Percentiles rank a stretch among this genome's conserved stretches.
phyloP scores from a whole-genome alignment of 352 stramenopile genomes.

The Globisporangium nagaii region DNA sequence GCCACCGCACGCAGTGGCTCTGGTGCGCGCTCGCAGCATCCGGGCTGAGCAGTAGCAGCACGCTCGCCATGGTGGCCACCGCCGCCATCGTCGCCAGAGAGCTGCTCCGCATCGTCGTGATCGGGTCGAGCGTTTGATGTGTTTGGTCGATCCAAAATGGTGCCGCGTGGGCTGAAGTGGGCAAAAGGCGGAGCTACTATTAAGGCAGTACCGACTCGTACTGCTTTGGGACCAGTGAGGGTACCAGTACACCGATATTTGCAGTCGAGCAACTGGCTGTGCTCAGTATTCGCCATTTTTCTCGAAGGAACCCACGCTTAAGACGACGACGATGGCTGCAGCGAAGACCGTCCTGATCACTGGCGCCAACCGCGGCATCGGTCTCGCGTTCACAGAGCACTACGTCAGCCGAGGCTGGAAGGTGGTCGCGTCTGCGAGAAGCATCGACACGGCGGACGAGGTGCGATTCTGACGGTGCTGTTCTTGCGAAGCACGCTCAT shows the following conservation, averaged over 20 bases:
- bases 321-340: not conserved
- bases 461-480: constrained; percentile 4
- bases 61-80: not conserved
- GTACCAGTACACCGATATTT: no score
- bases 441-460: constrained; percentile 12
- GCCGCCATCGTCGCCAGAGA: not conserved
- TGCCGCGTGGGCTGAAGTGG: constrained; percentile 6
- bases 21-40: not conserved
- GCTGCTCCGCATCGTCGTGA: not conserved
- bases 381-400: constrained; percentile 24
- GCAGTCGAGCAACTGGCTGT: no score
- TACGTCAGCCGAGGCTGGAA: constrained; percentile 26
- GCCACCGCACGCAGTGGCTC: constrained; percentile 60
- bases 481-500: not conserved
- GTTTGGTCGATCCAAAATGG: constrained; percentile 1
- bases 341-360: constrained; percentile 33
- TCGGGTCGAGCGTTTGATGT: not conserved
- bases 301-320: not conserved
- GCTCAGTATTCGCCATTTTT: not conserved
- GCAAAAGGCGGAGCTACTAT: no score
- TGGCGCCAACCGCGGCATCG: constrained; percentile 28
- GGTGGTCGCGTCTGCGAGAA: constrained; percentile 19
- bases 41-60: not conserved
- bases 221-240: no score
- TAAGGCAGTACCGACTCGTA: no score